Conservation (phyloP, 2,329 filamentous ascomycete genomes). For the Purpureocillium takamizusanense region DNA sequence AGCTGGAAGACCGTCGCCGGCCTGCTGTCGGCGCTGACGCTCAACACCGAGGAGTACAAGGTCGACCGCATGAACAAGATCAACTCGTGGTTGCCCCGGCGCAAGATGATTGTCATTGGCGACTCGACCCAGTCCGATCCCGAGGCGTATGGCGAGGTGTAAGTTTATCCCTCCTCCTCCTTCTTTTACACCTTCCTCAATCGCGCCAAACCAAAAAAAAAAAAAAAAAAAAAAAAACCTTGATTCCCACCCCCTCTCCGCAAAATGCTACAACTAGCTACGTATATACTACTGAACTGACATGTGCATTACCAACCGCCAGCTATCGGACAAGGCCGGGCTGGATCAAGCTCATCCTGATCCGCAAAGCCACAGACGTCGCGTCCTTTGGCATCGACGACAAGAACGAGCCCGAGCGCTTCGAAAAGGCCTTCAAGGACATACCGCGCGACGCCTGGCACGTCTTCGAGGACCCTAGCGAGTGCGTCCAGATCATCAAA, state of each 20-base stretch:
- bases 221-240: too few relatives aligned
- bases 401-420: constrained; percentile 66
- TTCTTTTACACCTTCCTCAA: too few relatives aligned
- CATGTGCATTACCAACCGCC: background rate
- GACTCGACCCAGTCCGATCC: constrained; percentile 90
- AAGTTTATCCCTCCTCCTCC: constrained; percentile 19
- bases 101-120: constrained; percentile 76
- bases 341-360: constrained; percentile 79
- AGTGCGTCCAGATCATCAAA: constrained; percentile 37
- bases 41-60: constrained; percentile 81
- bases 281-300: too few relatives aligned
- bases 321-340: constrained; percentile 55
- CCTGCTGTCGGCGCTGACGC: constrained; percentile 68
- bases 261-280: too few relatives aligned
- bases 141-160: constrained; percentile 79
- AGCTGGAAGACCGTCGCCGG: constrained; percentile 80
- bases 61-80: constrained; percentile 70
- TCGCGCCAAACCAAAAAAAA: too few relatives aligned
- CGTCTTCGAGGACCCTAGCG: constrained; percentile 69
- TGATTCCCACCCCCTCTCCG: too few relatives aligned
- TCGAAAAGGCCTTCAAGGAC: constrained; percentile 72
- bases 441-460: constrained; percentile 67
- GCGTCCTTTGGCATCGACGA: constrained; percentile 59
- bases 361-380: constrained; percentile 73
- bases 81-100: constrained; percentile 65